Base-by-base conservation (phyloP, 495 filamentous ascomycete species). In the Aspergillus incahuasiensis region DNA sequence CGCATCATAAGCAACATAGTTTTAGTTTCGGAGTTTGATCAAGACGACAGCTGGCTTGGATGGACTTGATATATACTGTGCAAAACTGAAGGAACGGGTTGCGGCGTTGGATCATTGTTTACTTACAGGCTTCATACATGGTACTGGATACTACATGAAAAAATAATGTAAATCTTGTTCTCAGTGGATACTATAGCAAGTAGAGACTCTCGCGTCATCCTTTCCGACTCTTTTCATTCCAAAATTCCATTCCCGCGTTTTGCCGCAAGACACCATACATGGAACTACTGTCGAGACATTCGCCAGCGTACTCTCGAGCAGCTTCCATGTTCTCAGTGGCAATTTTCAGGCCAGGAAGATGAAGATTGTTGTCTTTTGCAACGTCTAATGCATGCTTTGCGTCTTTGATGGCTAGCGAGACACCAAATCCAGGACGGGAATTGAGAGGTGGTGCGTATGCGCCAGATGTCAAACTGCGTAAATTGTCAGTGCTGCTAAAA, bases 381-480 rank as follows among this genome's bases (percentile, higher is more conserved):
- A 76, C 73, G 2, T 61, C 44, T 54, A 72, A 63, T 0, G 71
- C 74, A 56, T 75, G 71, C 11, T 66, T 69, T 13, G 75, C 74
- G 58, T 78, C 75, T 49, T 78, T 78, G 54, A 78, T 78, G 18
- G 75, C 71, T 15, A 76, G 48, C 0, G 71, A 74, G 6, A 77
- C 75, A 13, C 70, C 73, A 45, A 77, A 78, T 8, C 75, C 75
- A 38, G 75, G 74, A 38, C 69, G 70, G 1, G 70, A 69, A 32
- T 68, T 65, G 30, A 74, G 42, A 3, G 69, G 65, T 6, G 75
- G 75, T n/a, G 75, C 75, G 57, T 76, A 78, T 4, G 63, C 74
- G 4, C 75, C 72, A 9, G 69, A 70, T 18, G 74, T 77, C 49
- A 76, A 60, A 57, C 74, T 77, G 43, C n/a, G 45, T 44, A 21